A percentile compares a stretch with the other conserved stretches of the same genome.
phyloP scores from a whole-genome alignment of 352 stramenopile species.

The Pythium phragmitis region DNA sequence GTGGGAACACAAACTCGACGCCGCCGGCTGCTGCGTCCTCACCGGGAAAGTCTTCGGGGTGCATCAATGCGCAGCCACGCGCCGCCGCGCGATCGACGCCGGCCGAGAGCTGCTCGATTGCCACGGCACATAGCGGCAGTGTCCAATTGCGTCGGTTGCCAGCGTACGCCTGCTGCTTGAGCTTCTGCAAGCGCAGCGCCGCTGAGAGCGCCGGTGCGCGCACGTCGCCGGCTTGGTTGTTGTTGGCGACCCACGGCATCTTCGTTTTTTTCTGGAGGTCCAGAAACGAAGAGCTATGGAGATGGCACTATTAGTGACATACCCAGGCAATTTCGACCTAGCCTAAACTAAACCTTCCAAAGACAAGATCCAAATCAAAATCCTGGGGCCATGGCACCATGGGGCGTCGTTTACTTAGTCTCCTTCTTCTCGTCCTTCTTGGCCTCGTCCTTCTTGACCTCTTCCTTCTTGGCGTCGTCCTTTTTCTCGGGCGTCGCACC shows the following conservation, averaged over 20 bases:
- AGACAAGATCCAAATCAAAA: not conserved
- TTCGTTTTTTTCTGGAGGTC: constrained; percentile 18
- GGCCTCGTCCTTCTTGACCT: constrained; percentile 19
- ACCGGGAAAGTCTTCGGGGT: constrained; percentile 60
- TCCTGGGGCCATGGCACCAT: not conserved
- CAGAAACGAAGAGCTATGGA: constrained; percentile 10
- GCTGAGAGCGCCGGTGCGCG: constrained; percentile 68
- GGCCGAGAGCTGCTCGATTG: constrained; percentile 39
- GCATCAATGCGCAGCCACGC: constrained; percentile 57
- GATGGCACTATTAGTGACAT: constrained; percentile 13
- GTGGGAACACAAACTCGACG: constrained; percentile 52
- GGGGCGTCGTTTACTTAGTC: constrained; percentile 18
- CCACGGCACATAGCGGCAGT: constrained; percentile 36
- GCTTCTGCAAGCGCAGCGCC: constrained; percentile 51
- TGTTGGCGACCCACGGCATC: constrained; percentile 87
- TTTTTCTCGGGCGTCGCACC: constrained; percentile 64
- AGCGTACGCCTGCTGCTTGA: constrained; percentile 31
- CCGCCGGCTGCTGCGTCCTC: constrained; percentile 1
- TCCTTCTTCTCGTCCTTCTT: constrained; percentile 30
- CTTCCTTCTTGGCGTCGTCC: constrained; percentile 53
- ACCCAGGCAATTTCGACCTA: not conserved
- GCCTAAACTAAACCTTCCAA: not conserved
- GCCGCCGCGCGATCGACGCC: constrained; percentile 21
- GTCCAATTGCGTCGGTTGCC: constrained; percentile 31
- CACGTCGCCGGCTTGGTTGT: constrained; percentile 81